Evolutionary conservation across 495 filamentous ascomycete genomes (phyloP).

Genomic region (Xylaria castorea): DNA sequence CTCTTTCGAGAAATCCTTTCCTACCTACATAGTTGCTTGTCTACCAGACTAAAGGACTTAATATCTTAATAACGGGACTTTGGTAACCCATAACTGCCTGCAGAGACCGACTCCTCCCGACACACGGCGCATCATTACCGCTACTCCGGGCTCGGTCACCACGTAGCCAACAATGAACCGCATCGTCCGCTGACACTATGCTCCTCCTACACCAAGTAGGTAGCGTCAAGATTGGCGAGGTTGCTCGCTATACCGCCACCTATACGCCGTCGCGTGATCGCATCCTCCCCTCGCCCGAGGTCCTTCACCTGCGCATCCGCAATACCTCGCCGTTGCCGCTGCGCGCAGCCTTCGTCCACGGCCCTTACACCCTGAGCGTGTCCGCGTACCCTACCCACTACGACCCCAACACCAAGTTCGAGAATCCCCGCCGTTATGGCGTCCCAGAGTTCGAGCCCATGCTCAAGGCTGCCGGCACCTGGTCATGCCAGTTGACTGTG

Average conservation of each 20-base stretch:
- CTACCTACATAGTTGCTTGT: neutral
- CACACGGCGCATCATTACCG: neutral
- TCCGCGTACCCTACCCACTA: slow-evolving; percentile 82
- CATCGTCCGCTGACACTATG: slow-evolving; percentile 60
- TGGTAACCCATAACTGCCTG: neutral
- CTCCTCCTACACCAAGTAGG: slow-evolving; percentile 87
- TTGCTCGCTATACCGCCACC: slow-evolving; percentile 88
- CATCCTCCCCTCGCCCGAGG: slow-evolving; percentile 79
- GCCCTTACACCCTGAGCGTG: slow-evolving; percentile 88
- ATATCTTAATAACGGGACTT: neutral
- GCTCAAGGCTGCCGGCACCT: slow-evolving; percentile 89
- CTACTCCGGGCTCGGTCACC: neutral
- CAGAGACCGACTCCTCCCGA: neutral
- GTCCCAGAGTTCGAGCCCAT: slow-evolving; percentile 92
- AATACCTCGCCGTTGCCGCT: slow-evolving; percentile 91
- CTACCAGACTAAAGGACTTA: neutral
- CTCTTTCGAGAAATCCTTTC: neutral
- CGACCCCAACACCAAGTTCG: slow-evolving; percentile 75
- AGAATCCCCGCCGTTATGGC: slow-evolving; percentile 65
- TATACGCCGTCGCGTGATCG: slow-evolving; percentile 90
- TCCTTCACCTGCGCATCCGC: slow-evolving; percentile 82
- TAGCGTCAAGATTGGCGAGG: slow-evolving; percentile 89
- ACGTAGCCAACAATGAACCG: slow-evolving; percentile 21
- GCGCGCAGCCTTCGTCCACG: slow-evolving; percentile 93
- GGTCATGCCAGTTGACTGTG: slow-evolving; percentile 77